Evolutionary conservation across 441 rosid species (phyloP).

Genomic region (Erodium moschatum): DNA sequence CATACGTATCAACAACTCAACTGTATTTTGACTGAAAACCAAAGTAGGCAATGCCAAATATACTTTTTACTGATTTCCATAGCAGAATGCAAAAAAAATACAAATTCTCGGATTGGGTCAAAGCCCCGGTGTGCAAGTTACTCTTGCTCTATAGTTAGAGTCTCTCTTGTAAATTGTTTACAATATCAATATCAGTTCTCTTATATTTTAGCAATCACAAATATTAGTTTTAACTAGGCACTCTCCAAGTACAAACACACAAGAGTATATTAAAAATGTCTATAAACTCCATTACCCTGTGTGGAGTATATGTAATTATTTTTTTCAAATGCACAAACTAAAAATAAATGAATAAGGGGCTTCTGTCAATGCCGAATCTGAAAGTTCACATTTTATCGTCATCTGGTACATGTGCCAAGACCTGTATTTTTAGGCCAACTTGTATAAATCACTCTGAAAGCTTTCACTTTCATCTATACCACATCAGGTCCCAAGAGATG

Average conservation of each 20-base stretch:
- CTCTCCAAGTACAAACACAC: not conserved
- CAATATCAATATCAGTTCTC: not conserved
- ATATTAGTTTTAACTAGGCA: not conserved
- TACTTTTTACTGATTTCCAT: not conserved
- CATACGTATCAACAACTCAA: not conserved
- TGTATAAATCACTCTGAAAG: not conserved
- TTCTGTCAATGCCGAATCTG: not conserved
- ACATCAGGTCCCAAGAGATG: not conserved
- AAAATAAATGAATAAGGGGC: not conserved
- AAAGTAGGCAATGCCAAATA: not conserved
- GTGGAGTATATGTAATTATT: not conserved
- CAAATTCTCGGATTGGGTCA: not conserved
- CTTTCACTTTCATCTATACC: not conserved
- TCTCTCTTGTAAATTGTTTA: not conserved
- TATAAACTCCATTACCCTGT: not conserved
- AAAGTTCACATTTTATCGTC: not conserved
- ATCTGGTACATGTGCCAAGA: not conserved
- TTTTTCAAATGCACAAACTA: not conserved
- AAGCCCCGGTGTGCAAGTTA: not conserved
- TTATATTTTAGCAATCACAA: not conserved
- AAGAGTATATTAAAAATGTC: not conserved
- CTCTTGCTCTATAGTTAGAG: not conserved
- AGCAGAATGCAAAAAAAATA: not conserved
- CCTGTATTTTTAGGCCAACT: not conserved
- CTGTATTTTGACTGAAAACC: not conserved